Evolutionary conservation across 495 filamentous ascomycete genomes (phyloP), one percentile per base, ranked within the genome.

Genomic region (Hypoxylon fragiforme): DNA sequence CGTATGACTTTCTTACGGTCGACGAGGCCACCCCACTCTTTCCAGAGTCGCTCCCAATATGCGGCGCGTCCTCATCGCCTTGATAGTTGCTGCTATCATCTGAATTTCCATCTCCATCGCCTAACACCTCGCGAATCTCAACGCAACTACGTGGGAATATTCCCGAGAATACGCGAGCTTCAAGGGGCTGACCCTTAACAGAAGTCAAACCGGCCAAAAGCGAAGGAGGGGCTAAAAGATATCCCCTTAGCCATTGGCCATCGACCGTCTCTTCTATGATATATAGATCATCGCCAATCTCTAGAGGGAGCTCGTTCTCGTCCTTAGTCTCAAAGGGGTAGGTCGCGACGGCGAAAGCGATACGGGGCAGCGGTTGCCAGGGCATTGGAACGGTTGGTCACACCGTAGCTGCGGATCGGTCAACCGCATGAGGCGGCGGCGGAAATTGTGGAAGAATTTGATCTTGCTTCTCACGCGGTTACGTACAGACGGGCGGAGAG

Each of bases 241-340:
- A 98, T 32, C 94, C 94, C 12, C 94, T 85, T 64, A 89, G 91
- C 95, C 95, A 98, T 64, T 90, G 81, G 56, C 86, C 88, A 71
- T 95, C 81, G 16, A 69, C 71, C 2, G 91, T 92, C 71, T 96
- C 90, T 74, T 98, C 94, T 65, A 98, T 96, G 48, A 98, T 95
- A 72, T 98, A 98, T 44, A 98, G 77, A 71, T 97, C 94, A 79
- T 98, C 94, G 66, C 94, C 94, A 20, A 98, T 85, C 71, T 98
- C 91, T 63, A 98, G 83, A 11, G 94, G 92, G n/a, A 98, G 84
- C 71, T 98, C 94, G 62, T 89, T 89, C 21, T 92, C 85, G 50
- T 84, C 86, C 24, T 87, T 85, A 39, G 94, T 87, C 50, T 85
- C 81, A 73, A 97, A 98, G 22, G 94, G 94, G 68, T 91, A 92